These are phyloP conservation scores for Pichia eremophila DNA, from an alignment of 805 yeast species.

Conservation along the genomic window DNA sequence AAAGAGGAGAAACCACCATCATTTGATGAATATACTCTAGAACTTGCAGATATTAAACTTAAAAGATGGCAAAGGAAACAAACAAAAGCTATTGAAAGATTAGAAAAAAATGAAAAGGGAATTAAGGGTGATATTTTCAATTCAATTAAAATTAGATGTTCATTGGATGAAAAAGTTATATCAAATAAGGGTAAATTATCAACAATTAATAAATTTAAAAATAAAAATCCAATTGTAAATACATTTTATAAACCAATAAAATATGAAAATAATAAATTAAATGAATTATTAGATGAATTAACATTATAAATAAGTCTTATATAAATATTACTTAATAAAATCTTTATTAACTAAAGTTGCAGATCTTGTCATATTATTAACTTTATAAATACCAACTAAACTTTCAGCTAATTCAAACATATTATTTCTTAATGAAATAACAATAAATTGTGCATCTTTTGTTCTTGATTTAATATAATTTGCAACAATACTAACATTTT, in stretches of 20 bases:
- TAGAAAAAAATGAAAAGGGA: conserved; percentile 2
- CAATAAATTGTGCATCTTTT: conserved; percentile 92
- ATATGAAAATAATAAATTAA: conserved; percentile 4
- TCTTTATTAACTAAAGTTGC: conserved; percentile 67
- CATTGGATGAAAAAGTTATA: conserved; percentile 12
- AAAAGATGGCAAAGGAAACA: conserved; percentile 2
- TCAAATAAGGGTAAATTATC: conserved; percentile 2
- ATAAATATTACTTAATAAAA: conserved; percentile 2
- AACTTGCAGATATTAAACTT: conserved; percentile 1
- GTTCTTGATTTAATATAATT: conserved; percentile 94
- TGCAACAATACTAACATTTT: conserved; percentile 96
- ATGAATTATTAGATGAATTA: conserved; percentile 6
- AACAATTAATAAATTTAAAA: neutral
- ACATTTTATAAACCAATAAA: conserved; percentile 10
- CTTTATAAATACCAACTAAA: conserved; percentile 91
- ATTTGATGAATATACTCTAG: neutral
- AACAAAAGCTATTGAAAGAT: conserved; percentile 1
- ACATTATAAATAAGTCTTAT: neutral
- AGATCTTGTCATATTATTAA: conserved; percentile 81
- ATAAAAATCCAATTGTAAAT: conserved; percentile 7
- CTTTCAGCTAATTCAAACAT: conserved; percentile 97
- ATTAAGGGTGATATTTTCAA: neutral
- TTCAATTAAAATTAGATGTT: conserved; percentile 10
- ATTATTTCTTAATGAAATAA: conserved; percentile 88
- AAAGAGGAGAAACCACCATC: neutral